These are phyloP conservation scores for Chrysosporium queenslandicum DNA, from an alignment of 2,329 filamentous ascomycete genomes.

Conservation along the genomic window DNA sequence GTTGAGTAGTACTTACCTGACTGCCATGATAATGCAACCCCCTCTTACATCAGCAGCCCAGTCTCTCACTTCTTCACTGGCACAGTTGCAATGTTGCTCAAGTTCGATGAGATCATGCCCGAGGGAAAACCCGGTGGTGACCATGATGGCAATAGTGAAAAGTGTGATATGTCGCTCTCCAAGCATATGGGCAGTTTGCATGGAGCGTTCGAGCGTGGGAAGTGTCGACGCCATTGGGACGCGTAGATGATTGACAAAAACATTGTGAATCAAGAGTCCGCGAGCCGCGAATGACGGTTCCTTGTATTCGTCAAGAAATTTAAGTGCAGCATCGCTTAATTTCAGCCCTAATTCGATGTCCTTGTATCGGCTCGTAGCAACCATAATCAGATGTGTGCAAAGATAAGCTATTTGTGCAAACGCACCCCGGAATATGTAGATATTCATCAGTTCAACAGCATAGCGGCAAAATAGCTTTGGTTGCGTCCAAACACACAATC, in stretches of 20 bases:
- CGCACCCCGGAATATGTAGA: constrained; percentile 46
- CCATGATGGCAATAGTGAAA: constrained; percentile 50
- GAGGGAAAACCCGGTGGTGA: constrained; percentile 46
- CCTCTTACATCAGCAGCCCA: constrained; percentile 51
- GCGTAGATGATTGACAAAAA: constrained; percentile 53
- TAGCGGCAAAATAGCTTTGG: constrained; percentile 50
- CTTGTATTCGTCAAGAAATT: constrained; percentile 44
- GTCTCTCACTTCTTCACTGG: constrained; percentile 47
- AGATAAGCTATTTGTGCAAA: constrained; percentile 50
- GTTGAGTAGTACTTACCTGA: constrained; percentile 37
- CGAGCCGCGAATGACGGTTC: constrained; percentile 47
- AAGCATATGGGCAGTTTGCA: constrained; percentile 48
- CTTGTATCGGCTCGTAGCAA: constrained; percentile 48
- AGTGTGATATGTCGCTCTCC: constrained; percentile 51
- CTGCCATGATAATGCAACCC: constrained; percentile 46
- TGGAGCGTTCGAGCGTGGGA: constrained; percentile 43
- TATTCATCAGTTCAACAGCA: constrained; percentile 47
- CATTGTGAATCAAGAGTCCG: constrained; percentile 47
- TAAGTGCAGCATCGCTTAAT: constrained; percentile 45
- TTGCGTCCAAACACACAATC: constrained; percentile 52
- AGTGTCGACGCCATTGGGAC: constrained; percentile 44
- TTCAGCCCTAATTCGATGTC: constrained; percentile 46
- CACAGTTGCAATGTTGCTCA: constrained; percentile 48
- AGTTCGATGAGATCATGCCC: constrained; percentile 50
- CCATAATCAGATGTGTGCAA: constrained; percentile 49